phyloP scores from a whole-genome alignment of 371 early-diverging fungal species.

The Mortierella sp. region DNA sequence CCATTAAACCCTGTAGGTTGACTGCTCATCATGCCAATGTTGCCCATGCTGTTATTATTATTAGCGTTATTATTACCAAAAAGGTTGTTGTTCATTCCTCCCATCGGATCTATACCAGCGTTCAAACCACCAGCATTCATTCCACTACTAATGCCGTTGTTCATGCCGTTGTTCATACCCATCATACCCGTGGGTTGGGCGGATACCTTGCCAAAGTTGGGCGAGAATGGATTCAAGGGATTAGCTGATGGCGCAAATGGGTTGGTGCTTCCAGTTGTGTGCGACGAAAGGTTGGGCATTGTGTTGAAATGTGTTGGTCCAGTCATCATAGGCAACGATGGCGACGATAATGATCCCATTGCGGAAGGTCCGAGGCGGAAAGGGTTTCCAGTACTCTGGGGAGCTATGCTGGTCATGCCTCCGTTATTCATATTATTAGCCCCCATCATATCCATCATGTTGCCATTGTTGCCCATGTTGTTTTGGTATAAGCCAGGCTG shows the following conservation, averaged over 20 bases:
- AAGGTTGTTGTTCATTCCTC: not conserved
- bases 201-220: slow-evolving; percentile 50
- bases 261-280: slow-evolving; percentile 41
- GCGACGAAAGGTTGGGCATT: slow-evolving; percentile 45
- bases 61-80: not conserved
- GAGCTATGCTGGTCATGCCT: slow-evolving; percentile 25
- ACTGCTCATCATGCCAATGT: not conserved
- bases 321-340: slow-evolving; percentile 49
- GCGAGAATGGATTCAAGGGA: slow-evolving; percentile 54
- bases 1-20: slow-evolving; percentile 1
- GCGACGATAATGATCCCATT: slow-evolving; percentile 12
- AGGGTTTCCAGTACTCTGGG: slow-evolving; percentile 53
- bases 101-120: not conserved
- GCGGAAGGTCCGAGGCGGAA: slow-evolving; percentile 36
- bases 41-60: not conserved
- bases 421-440: slow-evolving; percentile 12
- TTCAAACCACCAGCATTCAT: not conserved
- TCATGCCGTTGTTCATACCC: slow-evolving; percentile 26
- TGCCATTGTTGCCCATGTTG: slow-evolving; percentile 12
- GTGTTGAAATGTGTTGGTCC: slow-evolving; percentile 44
- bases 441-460: slow-evolving; percentile 25
- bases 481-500: slow-evolving; percentile 21
- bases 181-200: slow-evolving; percentile 47
- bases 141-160: slow-evolving; percentile 8
- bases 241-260: slow-evolving; percentile 52